phyloP scores from a whole-genome alignment of 2,329 filamentous ascomycete species.

The Sclerotinia sclerotiorum region DNA sequence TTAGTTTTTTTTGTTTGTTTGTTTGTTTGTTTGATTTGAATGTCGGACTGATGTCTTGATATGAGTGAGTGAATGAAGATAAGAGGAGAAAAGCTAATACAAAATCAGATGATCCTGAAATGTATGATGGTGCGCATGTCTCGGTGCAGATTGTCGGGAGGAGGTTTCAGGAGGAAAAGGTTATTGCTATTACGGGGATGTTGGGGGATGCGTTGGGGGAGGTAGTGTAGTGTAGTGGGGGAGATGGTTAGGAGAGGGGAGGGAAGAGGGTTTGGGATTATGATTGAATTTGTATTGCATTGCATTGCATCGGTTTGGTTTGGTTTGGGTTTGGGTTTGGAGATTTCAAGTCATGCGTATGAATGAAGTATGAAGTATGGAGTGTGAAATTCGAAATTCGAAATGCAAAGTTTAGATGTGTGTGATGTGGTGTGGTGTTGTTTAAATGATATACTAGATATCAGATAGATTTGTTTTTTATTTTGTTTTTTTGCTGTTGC shows the following conservation, averaged over 20 bases:
- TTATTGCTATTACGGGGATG: slow-evolving; percentile 43
- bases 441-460: too few relatives aligned
- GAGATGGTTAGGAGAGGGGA: too few relatives aligned
- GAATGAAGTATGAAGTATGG: too few relatives aligned
- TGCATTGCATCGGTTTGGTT: neutral
- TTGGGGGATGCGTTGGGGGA: slow-evolving; percentile 39
- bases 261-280: neutral
- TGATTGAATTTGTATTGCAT: neutral
- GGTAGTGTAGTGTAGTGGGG: neutral
- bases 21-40: too few relatives aligned
- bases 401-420: too few relatives aligned
- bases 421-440: too few relatives aligned
- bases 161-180: slow-evolving; percentile 40
- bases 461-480: too few relatives aligned
- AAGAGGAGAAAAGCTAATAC: neutral
- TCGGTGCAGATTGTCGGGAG: slow-evolving; percentile 38
- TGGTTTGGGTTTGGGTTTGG: neutral
- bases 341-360: too few relatives aligned
- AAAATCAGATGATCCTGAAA: slow-evolving; percentile 27
- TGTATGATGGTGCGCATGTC: slow-evolving; percentile 39
- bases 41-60: neutral
- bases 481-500: too few relatives aligned
- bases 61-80: neutral
- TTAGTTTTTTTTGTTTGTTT: too few relatives aligned
- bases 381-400: too few relatives aligned